phyloP scores from a whole-genome alignment of 441 rosid genomes.

The Gossypium gossypioides region DNA sequence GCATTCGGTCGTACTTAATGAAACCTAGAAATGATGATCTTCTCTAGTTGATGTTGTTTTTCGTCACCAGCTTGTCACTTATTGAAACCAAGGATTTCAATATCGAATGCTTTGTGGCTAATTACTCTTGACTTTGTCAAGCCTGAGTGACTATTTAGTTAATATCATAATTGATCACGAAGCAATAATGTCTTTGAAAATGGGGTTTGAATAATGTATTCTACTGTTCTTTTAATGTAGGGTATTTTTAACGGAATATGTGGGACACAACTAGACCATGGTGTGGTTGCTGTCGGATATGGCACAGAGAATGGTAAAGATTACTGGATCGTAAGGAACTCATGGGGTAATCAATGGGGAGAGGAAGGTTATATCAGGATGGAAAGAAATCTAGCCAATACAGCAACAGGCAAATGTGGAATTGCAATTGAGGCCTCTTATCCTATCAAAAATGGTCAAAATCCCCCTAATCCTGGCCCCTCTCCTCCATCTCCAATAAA shows the following conservation, averaged over 20 bases:
- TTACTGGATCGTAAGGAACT: slow-evolving; percentile 76
- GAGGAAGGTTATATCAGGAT: slow-evolving; percentile 70
- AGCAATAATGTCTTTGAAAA: background rate
- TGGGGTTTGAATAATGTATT: background rate
- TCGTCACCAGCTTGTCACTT: background rate
- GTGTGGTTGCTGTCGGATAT: slow-evolving; percentile 74
- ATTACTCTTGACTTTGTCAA: background rate
- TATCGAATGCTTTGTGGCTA: background rate
- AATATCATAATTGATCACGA: background rate
- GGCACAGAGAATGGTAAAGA: slow-evolving; percentile 61
- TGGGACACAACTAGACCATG: slow-evolving; percentile 73
- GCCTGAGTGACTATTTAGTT: background rate
- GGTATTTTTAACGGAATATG: slow-evolving; percentile 66
- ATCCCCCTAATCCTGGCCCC: slow-evolving; percentile 90
- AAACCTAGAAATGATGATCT: background rate
- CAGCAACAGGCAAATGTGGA: slow-evolving; percentile 63
- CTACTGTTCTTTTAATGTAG: slow-evolving; percentile 21
- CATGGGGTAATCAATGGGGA: slow-evolving; percentile 84
- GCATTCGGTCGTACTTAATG: background rate
- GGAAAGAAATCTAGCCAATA: slow-evolving; percentile 38
- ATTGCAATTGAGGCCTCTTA: slow-evolving; percentile 77
- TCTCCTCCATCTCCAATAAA: slow-evolving; percentile 79
- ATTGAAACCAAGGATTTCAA: background rate
- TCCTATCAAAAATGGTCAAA: slow-evolving; percentile 62
- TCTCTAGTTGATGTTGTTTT: background rate